Conservation (phyloP, 441 rosid species). For the Bruguiera hainesii region DNA sequence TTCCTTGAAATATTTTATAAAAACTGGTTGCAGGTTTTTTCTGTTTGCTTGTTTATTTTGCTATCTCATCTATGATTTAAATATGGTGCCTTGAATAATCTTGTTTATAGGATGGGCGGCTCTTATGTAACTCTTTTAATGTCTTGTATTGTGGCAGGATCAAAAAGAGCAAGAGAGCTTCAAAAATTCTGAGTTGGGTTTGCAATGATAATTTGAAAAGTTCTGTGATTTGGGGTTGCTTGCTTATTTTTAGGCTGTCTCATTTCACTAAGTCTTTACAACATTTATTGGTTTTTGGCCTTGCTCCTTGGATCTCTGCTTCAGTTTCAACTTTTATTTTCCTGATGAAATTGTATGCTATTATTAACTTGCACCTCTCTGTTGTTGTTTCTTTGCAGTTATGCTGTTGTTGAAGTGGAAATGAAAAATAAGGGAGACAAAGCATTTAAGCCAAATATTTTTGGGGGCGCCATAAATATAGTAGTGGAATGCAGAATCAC, state of each 20-base stretch:
- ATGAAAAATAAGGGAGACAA: neutral
- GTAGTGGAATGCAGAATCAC: neutral
- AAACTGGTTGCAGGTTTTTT: neutral
- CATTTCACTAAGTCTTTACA: no score
- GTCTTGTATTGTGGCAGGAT: no score
- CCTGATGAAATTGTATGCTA: neutral
- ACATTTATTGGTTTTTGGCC: neutral
- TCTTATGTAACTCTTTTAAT: neutral
- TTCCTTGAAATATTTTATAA: neutral
- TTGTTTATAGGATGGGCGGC: neutral
- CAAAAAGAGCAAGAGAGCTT: no score
- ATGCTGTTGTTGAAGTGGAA: neutral
- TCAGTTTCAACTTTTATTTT: neutral
- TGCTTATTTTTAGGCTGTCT: neutral
- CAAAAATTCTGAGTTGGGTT: no score
- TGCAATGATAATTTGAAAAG: neutral
- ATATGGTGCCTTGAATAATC: neutral
- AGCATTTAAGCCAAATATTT: neutral
- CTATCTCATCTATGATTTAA: neutral
- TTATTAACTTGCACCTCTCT: neutral
- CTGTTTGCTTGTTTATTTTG: neutral
- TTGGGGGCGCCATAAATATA: neutral
- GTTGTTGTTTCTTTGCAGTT: neutral
- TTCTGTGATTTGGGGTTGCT: neutral
- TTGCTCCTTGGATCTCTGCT: neutral